Conservation (phyloP, 257 asterid genomes). For the Ocimum tenuiflorum region DNA sequence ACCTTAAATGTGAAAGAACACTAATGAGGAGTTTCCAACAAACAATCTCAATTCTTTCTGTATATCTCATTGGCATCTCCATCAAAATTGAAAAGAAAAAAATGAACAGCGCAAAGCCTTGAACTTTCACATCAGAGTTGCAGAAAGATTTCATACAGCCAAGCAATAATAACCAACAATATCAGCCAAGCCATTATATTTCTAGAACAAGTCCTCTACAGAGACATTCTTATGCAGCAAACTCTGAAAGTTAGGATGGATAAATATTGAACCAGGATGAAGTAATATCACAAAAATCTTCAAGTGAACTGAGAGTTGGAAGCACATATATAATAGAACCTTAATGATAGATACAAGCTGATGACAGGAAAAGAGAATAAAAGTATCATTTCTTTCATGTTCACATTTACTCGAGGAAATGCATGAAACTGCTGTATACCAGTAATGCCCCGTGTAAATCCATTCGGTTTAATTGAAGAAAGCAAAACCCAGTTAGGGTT, state of each 20-base stretch:
- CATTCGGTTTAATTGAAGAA: too few relatives aligned
- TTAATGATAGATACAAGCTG: background rate
- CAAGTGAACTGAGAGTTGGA: background rate
- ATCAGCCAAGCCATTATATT: background rate
- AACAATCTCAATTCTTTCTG: background rate
- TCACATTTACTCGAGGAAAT: too few relatives aligned
- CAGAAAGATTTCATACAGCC: too few relatives aligned
- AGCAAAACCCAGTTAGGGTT: too few relatives aligned
- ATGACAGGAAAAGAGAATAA: background rate
- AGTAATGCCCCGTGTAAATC: too few relatives aligned
- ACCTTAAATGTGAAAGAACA: background rate
- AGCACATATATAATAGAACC: background rate
- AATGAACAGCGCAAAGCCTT: too few relatives aligned
- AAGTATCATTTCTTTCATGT: background rate
- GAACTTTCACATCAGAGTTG: too few relatives aligned
- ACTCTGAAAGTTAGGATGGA: background rate
- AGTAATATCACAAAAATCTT: background rate
- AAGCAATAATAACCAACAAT: background rate
- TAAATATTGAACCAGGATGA: background rate
- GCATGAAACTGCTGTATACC: too few relatives aligned
- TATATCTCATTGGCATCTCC: background rate
- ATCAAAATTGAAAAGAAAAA: background rate
- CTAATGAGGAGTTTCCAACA: background rate
- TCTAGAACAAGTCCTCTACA: background rate
- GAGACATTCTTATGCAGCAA: background rate